phyloP scores from a whole-genome alignment of 768 basidiomycete genomes.

The Mycena galopus region DNA sequence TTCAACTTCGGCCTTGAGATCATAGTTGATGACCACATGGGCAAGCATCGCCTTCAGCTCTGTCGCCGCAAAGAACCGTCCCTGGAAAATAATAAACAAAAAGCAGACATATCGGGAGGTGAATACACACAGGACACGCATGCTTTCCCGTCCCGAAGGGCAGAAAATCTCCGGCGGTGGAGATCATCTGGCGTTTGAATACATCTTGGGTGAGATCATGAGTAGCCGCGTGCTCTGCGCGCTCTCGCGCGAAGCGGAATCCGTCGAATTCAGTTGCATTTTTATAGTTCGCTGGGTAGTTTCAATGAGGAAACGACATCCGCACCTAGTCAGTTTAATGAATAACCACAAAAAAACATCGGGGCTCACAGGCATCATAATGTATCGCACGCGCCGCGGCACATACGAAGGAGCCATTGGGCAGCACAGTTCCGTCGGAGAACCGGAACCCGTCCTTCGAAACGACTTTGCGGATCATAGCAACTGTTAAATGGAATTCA shows the following conservation, averaged over 20 bases:
- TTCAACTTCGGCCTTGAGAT: too few species aligned
- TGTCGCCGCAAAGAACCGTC: conserved; percentile 13
- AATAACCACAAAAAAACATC: too few species aligned
- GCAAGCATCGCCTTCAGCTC: too few species aligned
- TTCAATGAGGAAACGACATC: too few species aligned
- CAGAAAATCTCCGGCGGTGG: not conserved
- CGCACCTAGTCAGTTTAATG: too few species aligned
- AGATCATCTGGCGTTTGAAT: conserved; percentile 14
- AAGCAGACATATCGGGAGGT: not conserved
- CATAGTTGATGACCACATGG: too few species aligned
- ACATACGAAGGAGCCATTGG: not conserved
- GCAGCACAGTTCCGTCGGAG: conserved; percentile 3
- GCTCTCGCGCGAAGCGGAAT: not conserved
- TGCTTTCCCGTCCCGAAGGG: conserved; percentile 9
- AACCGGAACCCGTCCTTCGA: conserved; percentile 13
- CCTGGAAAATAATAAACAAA: not conserved
- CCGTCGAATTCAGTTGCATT: not conserved
- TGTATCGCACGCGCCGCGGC: conserved; percentile 7
- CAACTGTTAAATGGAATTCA: not conserved
- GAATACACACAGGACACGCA: too few species aligned
- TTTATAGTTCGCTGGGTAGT: not conserved
- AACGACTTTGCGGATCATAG: conserved; percentile 7
- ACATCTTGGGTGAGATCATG: conserved; percentile 3
- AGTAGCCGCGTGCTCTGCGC: not conserved
- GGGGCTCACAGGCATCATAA: not conserved